phyloP scores from a whole-genome alignment of 1,139 yeast genomes.

The Suhomyces bolitotheri region DNA sequence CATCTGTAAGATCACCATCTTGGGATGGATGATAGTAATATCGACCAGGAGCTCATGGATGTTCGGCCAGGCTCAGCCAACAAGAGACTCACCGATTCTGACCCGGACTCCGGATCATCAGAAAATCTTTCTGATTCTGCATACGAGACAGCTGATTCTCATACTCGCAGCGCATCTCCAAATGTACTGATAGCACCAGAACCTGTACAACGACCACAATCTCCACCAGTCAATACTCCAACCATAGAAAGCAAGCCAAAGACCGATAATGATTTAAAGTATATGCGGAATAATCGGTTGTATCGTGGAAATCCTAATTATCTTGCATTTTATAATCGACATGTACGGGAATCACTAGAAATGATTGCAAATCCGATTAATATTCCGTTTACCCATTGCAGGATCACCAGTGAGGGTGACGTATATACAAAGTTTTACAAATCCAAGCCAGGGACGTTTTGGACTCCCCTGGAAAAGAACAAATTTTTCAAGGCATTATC shows the following conservation, averaged over 20 bases:
- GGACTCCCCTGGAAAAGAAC: slow-evolving; percentile 46
- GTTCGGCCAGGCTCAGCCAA: neutral
- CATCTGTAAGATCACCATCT: neutral
- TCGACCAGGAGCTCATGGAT: slow-evolving; percentile 3
- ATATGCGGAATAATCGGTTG: slow-evolving; percentile 7
- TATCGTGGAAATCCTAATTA: slow-evolving; percentile 19
- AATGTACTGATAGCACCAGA: neutral
- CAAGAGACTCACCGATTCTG: no score
- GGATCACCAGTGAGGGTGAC: slow-evolving; percentile 11
- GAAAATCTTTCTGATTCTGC: slow-evolving; percentile 3
- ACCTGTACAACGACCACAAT: neutral
- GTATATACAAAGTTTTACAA: slow-evolving; percentile 9
- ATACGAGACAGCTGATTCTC: slow-evolving; percentile 7
- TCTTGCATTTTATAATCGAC: slow-evolving; percentile 19
- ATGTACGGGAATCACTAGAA: slow-evolving; percentile 15
- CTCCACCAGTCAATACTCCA: neutral
- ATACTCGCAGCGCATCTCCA: neutral
- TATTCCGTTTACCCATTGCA: slow-evolving; percentile 5
- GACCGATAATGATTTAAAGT: neutral
- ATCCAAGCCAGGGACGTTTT: slow-evolving; percentile 25
- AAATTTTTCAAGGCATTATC: slow-evolving; percentile 40
- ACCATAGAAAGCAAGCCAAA: no score
- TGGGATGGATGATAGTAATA: slow-evolving; percentile 8
- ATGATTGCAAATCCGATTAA: slow-evolving; percentile 1
- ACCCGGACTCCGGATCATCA: no score